Evolutionary conservation across 116 monocot genomes (phyloP).

Genomic region (Posidonia oceanica): DNA sequence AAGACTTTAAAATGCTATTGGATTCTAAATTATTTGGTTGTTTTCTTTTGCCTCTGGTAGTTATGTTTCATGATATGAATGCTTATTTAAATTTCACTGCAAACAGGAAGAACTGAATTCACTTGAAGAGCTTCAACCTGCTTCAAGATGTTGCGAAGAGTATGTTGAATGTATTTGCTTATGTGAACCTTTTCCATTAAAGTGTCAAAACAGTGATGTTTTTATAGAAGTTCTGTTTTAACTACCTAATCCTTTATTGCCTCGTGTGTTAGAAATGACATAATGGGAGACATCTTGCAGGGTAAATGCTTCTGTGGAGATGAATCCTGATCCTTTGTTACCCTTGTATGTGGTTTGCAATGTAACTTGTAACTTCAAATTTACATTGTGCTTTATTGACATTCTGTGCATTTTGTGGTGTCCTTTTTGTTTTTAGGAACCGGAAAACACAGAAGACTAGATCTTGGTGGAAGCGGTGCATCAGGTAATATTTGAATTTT

Average conservation of each 20-base stretch:
- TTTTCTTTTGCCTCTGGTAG: too few relatives aligned
- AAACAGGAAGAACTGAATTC: conserved; percentile 70
- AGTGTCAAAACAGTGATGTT: not conserved
- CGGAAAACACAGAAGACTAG: not conserved
- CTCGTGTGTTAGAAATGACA: not conserved
- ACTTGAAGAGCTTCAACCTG: conserved; percentile 61
- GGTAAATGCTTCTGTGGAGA: conserved; percentile 55
- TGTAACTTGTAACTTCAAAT: not conserved
- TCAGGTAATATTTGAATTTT: not conserved
- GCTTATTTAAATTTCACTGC: not conserved
- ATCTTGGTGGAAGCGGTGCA: not conserved
- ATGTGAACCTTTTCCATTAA: not conserved
- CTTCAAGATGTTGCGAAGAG: conserved; percentile 89
- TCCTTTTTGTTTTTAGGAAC: not conserved
- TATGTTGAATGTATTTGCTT: conserved; percentile 22
- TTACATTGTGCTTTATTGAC: not conserved
- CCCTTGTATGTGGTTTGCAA: conserved; percentile 49
- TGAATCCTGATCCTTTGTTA: conserved; percentile 65
- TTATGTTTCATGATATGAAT: too few relatives aligned
- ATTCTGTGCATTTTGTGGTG: not conserved
- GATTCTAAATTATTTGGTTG: too few relatives aligned
- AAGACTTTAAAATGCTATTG: too few relatives aligned
- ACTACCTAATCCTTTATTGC: too few relatives aligned
- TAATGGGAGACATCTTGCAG: conserved; percentile 23
- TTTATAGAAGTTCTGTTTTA: too few relatives aligned